Conservation (phyloP, 2,329 filamentous ascomycete genomes). For the Didymella lethalis region DNA sequence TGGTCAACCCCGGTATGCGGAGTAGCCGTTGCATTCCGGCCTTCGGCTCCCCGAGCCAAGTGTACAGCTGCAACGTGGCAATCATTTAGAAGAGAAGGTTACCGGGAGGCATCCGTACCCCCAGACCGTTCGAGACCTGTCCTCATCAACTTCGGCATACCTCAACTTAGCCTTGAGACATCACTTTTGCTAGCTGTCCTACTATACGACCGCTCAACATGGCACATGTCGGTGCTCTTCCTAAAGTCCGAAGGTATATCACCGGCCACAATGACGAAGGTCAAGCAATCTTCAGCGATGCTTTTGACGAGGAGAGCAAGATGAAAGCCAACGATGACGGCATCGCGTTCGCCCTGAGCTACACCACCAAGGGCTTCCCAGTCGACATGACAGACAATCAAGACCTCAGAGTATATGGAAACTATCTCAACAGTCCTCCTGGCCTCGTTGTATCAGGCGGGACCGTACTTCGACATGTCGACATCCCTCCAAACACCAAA, state of each 20-base stretch:
- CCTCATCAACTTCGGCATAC: no score
- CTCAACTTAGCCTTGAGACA: not conserved
- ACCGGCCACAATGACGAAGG: conserved; percentile 48
- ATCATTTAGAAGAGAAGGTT: not conserved
- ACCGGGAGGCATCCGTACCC: not conserved
- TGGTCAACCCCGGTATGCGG: conserved; percentile 25
- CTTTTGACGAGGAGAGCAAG: conserved; percentile 47
- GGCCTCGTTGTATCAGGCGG: conserved; percentile 60
- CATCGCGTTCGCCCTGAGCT: conserved; percentile 59
- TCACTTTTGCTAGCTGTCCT: not conserved
- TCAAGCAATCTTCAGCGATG: conserved; percentile 49
- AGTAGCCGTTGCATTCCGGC: conserved; percentile 23
- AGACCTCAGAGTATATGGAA: conserved; percentile 58
- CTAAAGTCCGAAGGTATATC: conserved; percentile 48
- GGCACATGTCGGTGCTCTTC: conserved; percentile 44
- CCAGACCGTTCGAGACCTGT: not conserved
- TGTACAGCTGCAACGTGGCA: conserved; percentile 16
- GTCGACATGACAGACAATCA: conserved; percentile 55
- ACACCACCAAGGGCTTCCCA: conserved; percentile 59
- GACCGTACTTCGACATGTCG: conserved; percentile 56
- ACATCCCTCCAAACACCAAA: conserved; percentile 46
- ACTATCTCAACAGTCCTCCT: conserved; percentile 55
- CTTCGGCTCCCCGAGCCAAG: conserved; percentile 36
- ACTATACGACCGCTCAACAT: conserved; percentile 24
- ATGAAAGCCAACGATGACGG: conserved; percentile 54